Percentiles rank a stretch among this genome's conserved stretches.
Evolutionary conservation across 2,329 filamentous ascomycete species (phyloP).

Genomic region (Diaporthe sp.): DNA sequence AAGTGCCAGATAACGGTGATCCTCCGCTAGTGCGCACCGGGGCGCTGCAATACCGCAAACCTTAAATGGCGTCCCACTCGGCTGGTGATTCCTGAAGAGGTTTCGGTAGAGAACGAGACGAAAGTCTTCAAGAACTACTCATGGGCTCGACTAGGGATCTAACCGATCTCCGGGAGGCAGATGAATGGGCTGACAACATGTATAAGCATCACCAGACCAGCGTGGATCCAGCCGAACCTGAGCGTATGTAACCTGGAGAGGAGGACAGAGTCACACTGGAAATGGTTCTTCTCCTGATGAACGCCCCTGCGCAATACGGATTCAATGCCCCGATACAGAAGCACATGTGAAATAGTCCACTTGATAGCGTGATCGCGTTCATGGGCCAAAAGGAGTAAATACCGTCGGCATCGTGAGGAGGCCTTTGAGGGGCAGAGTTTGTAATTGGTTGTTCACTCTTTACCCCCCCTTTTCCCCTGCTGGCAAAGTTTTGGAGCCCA

Average conservation of each 20-base stretch:
- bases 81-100: conserved; percentile 10
- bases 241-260: not conserved
- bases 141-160: not conserved
- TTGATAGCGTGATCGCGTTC: not conserved
- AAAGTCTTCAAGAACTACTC: not conserved
- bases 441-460: not conserved
- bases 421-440: not conserved
- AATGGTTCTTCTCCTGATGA: not conserved
- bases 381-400: conserved; percentile 13
- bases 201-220: not conserved
- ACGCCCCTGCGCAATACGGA: not conserved
- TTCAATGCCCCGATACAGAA: not conserved
- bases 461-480: not conserved
- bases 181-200: not conserved
- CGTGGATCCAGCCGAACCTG: not conserved
- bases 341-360: not conserved
- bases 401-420: not conserved
- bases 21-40: conserved; percentile 16
- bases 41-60: conserved; percentile 24
- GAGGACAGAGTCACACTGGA: not conserved
- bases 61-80: conserved; percentile 3
- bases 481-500: not conserved
- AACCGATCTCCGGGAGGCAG: not conserved
- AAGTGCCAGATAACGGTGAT: conserved; percentile 20
- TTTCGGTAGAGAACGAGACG: not conserved